phyloP scores from a whole-genome alignment of 192 early-diverging fungal genomes.

The Coemansia guatemalensis region DNA sequence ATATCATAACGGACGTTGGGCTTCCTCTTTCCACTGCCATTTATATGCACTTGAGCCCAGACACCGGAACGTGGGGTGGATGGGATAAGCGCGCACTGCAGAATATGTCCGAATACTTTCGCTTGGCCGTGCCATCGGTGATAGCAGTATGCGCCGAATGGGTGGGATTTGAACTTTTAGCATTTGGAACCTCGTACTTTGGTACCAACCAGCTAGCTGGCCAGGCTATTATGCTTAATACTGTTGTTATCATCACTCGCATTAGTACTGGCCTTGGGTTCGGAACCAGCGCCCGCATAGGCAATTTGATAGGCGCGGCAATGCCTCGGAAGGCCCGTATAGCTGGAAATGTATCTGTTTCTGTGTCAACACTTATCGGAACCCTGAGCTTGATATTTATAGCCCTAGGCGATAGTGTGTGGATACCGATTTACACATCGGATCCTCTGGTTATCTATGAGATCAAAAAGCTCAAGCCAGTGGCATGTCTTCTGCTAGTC shows the following conservation, averaged over 20 bases:
- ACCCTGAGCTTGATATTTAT: conserved; percentile 58
- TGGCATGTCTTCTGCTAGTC: conserved; percentile 36
- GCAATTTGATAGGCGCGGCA: conserved; percentile 65
- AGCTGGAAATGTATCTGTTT: conserved; percentile 54
- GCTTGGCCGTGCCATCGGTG: conserved; percentile 75
- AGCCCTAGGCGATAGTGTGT: conserved; percentile 51
- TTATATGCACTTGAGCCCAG: conserved; percentile 63
- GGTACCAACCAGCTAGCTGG: conserved; percentile 76
- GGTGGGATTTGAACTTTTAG: conserved; percentile 75
- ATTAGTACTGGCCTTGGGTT: conserved; percentile 82
- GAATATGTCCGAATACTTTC: conserved; percentile 60
- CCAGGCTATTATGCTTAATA: conserved; percentile 72
- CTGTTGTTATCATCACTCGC: conserved; percentile 65
- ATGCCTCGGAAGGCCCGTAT: conserved; percentile 56
- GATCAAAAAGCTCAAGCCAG: conserved; percentile 33
- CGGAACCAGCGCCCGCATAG: conserved; percentile 78
- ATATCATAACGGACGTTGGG: conserved; percentile 64
- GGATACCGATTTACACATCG: conserved; percentile 62
- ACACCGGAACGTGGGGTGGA: conserved; percentile 79
- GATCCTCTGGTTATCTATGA: conserved; percentile 26
- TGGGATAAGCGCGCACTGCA: conserved; percentile 70
- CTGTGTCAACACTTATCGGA: conserved; percentile 58
- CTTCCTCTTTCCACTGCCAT: conserved; percentile 61
- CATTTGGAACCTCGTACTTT: conserved; percentile 72
- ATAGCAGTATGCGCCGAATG: conserved; percentile 79